Percentiles rank a stretch among this genome's conserved stretches.
Conservation (phyloP, 2,329 filamentous ascomycete species). For the Chaetomiaceae sp. region DNA sequence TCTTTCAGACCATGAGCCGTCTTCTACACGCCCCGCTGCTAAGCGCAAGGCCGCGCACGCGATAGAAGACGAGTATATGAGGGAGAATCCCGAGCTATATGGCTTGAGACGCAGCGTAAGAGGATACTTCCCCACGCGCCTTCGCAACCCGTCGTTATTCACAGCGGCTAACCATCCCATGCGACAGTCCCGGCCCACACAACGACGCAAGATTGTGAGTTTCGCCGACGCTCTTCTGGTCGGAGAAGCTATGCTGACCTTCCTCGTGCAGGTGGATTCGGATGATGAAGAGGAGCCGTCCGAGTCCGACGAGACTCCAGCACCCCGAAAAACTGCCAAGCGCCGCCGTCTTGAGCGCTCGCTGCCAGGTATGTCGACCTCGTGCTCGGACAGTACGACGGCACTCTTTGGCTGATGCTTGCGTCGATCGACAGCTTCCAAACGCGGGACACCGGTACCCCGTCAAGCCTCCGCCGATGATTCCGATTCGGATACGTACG, state of each 20-base stretch:
- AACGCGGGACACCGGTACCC: conserved; percentile 24
- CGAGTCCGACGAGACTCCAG: conserved; percentile 62
- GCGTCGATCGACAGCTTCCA: conserved; percentile 20
- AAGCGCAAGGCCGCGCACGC: conserved; percentile 64
- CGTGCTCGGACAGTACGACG: not conserved
- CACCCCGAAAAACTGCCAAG: conserved; percentile 59
- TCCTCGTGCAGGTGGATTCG: conserved; percentile 40
- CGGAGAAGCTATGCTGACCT: conserved; percentile 18
- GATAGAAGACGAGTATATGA: conserved; percentile 77
- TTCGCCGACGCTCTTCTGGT: not conserved
- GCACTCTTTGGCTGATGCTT: conserved; percentile 3
- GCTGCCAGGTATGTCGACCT: conserved; percentile 49
- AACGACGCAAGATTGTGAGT: conserved; percentile 53
- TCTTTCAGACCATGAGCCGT: conserved; percentile 56
- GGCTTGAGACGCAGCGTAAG: conserved; percentile 87
- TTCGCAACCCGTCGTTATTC: conserved; percentile 8
- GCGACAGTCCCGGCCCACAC: conserved; percentile 48
- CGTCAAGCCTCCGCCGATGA: conserved; percentile 26
- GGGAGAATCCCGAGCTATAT: conserved; percentile 90
- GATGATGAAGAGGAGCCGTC: conserved; percentile 62
- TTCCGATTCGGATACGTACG: conserved; percentile 27
- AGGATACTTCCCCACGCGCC: conserved; percentile 19
- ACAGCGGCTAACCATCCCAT: conserved; percentile 30
- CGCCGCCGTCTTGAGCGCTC: conserved; percentile 63
- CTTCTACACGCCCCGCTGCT: conserved; percentile 58